Conservation (phyloP, 108 stramenopile species). For the Stephanodiscus triporus region DNA sequence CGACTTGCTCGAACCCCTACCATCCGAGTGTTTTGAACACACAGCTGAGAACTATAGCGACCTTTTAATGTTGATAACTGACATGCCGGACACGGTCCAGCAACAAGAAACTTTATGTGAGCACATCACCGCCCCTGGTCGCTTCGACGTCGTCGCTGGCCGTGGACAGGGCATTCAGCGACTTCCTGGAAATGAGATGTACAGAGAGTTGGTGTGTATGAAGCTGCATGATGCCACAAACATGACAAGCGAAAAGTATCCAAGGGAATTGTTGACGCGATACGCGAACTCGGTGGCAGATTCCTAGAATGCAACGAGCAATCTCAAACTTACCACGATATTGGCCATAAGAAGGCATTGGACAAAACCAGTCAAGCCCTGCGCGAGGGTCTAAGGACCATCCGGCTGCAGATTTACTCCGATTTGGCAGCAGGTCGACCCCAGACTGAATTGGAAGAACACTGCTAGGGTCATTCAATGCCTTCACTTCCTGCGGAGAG, state of each 20-base stretch:
- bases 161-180: conserved; percentile 26
- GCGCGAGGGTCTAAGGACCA: conserved; percentile 52
- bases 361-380: conserved; percentile 84
- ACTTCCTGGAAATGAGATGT: conserved; percentile 30
- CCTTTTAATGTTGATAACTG: too few relatives aligned
- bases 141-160: conserved; percentile 23
- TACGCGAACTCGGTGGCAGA: too few relatives aligned
- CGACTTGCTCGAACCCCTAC: too few relatives aligned
- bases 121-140: background rate
- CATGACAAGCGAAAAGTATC: too few relatives aligned
- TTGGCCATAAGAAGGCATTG: conserved; percentile 73
- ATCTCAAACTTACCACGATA: conserved; percentile 58
- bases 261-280: too few relatives aligned
- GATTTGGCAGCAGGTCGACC: too few relatives aligned
- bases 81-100: too few relatives aligned
- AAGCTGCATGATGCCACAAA: too few relatives aligned
- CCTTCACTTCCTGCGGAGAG: background rate
- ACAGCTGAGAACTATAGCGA: too few relatives aligned
- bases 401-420: conserved; percentile 33
- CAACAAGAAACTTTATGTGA: too few relatives aligned
- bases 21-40: too few relatives aligned
- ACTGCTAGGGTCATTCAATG: background rate
- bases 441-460: background rate
- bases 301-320: conserved; percentile 45
- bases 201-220: too few relatives aligned